Evolutionary conservation across 2,329 filamentous ascomycete genomes (phyloP).

Genomic region (Aureobasidium zeae): DNA sequence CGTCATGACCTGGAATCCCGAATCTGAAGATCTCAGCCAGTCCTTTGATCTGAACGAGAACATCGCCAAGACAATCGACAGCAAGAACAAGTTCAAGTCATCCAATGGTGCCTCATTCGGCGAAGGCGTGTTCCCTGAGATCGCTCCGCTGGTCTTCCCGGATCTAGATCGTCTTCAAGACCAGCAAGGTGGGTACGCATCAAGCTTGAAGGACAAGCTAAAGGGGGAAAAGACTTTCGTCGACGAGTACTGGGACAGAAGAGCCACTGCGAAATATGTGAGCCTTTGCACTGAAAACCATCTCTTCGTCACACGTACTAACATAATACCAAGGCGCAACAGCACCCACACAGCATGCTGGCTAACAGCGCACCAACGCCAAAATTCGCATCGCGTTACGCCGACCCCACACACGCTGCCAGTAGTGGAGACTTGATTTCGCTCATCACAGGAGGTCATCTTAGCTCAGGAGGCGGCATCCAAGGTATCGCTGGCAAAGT

Average conservation of each 20-base stretch:
- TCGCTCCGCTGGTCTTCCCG: constrained; percentile 40
- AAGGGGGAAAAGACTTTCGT: neutral
- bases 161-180: constrained; percentile 27
- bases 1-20: neutral
- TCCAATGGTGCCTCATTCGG: constrained; percentile 23
- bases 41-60: neutral
- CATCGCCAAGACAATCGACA: neutral
- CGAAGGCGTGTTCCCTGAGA: constrained; percentile 35
- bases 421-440: constrained; percentile 41
- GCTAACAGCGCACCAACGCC: neutral
- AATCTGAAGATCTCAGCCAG: neutral
- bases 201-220: neutral
- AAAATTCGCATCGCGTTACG: constrained; percentile 35
- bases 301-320: too few species aligned
- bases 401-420: constrained; percentile 44
- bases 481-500: constrained; percentile 18
- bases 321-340: neutral
- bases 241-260: neutral
- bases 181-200: neutral
- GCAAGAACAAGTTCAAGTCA: neutral
- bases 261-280: neutral
- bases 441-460: constrained; percentile 38
- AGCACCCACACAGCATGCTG: neutral
- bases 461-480: neutral
- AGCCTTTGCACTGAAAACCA: neutral